Percentiles rank a stretch among this genome's conserved stretches.
Conservation (phyloP, 306 rosid species). For the Vigna reflexopilosa region DNA sequence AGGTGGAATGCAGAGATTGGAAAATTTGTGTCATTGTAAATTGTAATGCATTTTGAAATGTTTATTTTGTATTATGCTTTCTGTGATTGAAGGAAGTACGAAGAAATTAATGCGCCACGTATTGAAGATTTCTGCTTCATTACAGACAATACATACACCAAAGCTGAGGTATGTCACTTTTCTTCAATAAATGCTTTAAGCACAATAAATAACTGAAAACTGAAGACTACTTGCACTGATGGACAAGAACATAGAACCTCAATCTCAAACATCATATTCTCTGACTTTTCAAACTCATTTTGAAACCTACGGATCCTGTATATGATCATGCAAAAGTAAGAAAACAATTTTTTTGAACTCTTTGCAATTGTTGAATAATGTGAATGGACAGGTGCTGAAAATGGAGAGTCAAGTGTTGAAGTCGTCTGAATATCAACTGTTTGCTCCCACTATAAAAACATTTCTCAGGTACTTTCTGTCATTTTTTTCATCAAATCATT, state of each 20-base stretch:
- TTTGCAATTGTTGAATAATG: slow-evolving; percentile 27
- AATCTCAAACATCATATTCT: neutral
- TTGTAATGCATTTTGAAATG: slow-evolving; percentile 23
- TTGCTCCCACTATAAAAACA: slow-evolving; percentile 83
- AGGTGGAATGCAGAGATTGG: neutral
- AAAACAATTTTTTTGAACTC: neutral
- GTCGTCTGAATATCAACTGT: slow-evolving; percentile 68
- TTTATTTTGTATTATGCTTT: slow-evolving; percentile 24
- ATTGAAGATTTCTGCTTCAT: slow-evolving; percentile 91
- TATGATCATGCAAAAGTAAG: neutral
- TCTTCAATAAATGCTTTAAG: slow-evolving; percentile 31
- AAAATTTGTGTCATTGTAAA: slow-evolving; percentile 16
- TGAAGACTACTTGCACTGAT: neutral
- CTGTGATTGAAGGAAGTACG: slow-evolving; percentile 75
- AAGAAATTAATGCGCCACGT: slow-evolving; percentile 85
- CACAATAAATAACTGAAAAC: too few species aligned
- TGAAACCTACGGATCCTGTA: slow-evolving; percentile 8
- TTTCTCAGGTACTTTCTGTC: slow-evolving; percentile 74
- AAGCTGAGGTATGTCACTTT: slow-evolving; percentile 69
- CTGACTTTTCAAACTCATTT: slow-evolving; percentile 9
- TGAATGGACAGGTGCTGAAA: slow-evolving; percentile 64
- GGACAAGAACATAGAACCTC: neutral
- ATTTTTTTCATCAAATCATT: slow-evolving; percentile 10
- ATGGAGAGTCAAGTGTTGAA: slow-evolving; percentile 84
- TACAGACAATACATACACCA: slow-evolving; percentile 87